Evolutionary conservation across 345 rosid species (phyloP).

Genomic region (Gossypium stocksii): DNA sequence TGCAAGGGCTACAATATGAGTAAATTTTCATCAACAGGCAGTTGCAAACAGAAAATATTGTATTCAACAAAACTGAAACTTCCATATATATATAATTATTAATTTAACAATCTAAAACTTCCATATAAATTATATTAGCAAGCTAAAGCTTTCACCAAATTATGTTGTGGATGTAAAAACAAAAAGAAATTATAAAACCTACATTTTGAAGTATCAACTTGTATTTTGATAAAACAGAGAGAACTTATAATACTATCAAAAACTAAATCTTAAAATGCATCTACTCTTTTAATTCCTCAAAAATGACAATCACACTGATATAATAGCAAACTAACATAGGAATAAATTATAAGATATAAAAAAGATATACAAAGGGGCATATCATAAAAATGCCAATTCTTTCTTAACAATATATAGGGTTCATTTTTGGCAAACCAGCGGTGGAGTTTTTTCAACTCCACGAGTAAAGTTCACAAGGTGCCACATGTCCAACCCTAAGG

Average conservation of each 20-base stretch:
- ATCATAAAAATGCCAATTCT: not conserved
- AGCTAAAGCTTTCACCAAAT: not conserved
- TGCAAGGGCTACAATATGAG: constrained; percentile 67
- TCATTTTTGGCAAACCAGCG: no score
- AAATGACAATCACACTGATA: not conserved
- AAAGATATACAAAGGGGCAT: not conserved
- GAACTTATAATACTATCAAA: not conserved
- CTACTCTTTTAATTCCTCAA: not conserved
- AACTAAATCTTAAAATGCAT: not conserved
- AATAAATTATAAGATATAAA: not conserved
- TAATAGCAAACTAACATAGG: not conserved
- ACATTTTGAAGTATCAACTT: not conserved
- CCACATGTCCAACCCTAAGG: no score
- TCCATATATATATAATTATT: not conserved
- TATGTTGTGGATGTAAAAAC: not conserved
- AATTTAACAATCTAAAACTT: not conserved
- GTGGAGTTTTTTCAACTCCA: no score
- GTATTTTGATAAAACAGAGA: not conserved
- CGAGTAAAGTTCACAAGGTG: no score
- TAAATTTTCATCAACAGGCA: constrained; percentile 8
- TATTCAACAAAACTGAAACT: not conserved
- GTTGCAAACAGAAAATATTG: not conserved
- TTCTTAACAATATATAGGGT: not conserved
- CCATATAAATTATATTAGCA: not conserved
- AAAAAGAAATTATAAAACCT: not conserved